These are phyloP conservation scores for Amylostereum areolatum DNA, from an alignment of 1,284 basidiomycete species.

Conservation along the genomic window DNA sequence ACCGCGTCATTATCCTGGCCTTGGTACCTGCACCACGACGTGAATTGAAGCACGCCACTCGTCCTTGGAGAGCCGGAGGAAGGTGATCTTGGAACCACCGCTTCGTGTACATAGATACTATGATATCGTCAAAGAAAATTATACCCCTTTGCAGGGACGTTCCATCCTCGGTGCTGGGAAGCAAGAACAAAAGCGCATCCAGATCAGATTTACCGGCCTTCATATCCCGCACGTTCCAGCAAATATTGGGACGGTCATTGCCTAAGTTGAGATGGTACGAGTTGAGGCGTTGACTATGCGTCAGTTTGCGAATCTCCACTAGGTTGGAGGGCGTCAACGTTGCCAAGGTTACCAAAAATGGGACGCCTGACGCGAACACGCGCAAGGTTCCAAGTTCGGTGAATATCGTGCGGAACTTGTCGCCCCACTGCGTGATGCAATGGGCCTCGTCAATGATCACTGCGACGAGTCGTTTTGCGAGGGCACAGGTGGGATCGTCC, in stretches of 20 bases:
- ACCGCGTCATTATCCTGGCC: neutral
- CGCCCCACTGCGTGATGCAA: conserved; percentile 6
- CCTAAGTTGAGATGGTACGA: conserved; percentile 3
- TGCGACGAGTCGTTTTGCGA: neutral
- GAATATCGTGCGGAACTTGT: conserved; percentile 1
- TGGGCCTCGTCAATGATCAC: conserved; percentile 4
- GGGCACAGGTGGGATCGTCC: neutral
- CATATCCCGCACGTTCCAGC: conserved; percentile 6
- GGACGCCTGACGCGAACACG: neutral
- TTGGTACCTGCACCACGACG: neutral
- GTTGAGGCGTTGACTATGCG: neutral
- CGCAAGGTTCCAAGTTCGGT: conserved; percentile 1
- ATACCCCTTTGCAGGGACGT: neutral
- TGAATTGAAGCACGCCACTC: neutral
- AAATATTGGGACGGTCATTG: conserved; percentile 2
- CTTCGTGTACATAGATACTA: neutral
- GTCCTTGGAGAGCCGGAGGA: neutral
- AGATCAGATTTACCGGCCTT: conserved; percentile 1
- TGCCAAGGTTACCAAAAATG: neutral
- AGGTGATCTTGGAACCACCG: neutral
- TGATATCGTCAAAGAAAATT: conserved; percentile 1
- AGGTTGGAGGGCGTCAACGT: neutral
- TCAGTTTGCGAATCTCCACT: neutral
- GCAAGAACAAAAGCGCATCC: conserved; percentile 3
- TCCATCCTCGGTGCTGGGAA: conserved; percentile 2